Evolutionary conservation across 2,329 filamentous ascomycete genomes (phyloP).

Genomic region (Ophiobolus disseminans): DNA sequence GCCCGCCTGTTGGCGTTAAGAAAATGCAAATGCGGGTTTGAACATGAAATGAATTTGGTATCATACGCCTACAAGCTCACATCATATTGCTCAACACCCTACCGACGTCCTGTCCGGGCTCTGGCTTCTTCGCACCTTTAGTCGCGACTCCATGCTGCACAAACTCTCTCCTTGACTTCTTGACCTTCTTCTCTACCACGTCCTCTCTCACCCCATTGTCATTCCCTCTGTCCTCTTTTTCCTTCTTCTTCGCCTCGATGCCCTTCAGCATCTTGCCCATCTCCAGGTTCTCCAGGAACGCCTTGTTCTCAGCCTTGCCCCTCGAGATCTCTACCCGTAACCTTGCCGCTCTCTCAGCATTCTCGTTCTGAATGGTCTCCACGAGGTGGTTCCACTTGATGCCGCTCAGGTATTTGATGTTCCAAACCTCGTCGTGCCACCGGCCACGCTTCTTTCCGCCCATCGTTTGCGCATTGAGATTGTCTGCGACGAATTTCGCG

Average conservation of each 20-base stretch:
- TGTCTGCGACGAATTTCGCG: conserved; percentile 76
- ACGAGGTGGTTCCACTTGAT: conserved; percentile 80
- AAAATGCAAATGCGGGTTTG: neutral
- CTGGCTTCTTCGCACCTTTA: conserved; percentile 42
- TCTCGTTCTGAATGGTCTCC: conserved; percentile 81
- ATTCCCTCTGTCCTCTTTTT: conserved; percentile 25
- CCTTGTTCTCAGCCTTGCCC: conserved; percentile 79
- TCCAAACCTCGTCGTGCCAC: conserved; percentile 89
- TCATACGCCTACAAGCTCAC: conserved; percentile 14
- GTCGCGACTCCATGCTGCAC: conserved; percentile 67
- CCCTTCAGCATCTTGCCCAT: conserved; percentile 74
- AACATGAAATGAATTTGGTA: neutral
- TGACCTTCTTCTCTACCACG: conserved; percentile 11
- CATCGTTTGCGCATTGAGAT: conserved; percentile 78
- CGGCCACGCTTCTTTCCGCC: conserved; percentile 84
- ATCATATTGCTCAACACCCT: conserved; percentile 49
- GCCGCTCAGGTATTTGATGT: conserved; percentile 78
- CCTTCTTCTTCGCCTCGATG: conserved; percentile 64
- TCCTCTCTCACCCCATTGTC: conserved; percentile 22
- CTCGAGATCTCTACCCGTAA: conserved; percentile 80
- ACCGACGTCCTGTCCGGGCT: conserved; percentile 39
- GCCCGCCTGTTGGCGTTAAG: neutral
- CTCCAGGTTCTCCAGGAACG: conserved; percentile 81
- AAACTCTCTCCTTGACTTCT: conserved; percentile 60
- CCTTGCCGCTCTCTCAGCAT: conserved; percentile 77